These are phyloP conservation scores for Haplosporangium sp. DNA, from an alignment of 371 early-diverging fungal species.

Conservation along the genomic window DNA sequence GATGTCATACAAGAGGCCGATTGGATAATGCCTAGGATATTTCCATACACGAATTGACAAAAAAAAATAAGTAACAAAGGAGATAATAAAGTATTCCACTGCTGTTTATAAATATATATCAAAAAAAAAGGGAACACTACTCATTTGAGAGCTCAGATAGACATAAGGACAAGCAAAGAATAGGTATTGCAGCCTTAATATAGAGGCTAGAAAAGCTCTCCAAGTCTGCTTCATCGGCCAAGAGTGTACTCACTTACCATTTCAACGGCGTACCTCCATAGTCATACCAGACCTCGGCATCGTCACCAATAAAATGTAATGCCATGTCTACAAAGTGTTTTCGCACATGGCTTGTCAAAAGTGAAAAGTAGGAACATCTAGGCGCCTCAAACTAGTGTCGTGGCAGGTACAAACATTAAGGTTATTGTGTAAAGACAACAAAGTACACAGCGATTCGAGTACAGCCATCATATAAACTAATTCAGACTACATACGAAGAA, in stretches of 20 bases:
- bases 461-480: neutral
- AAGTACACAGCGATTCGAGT: too few relatives aligned
- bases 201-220: neutral
- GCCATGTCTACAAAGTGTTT: conserved; percentile 60
- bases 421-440: conserved; percentile 1
- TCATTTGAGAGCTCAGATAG: conserved; percentile 13
- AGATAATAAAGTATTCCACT: neutral
- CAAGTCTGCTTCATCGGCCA: neutral
- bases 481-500: conserved; percentile 59
- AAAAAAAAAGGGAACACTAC: conserved; percentile 5
- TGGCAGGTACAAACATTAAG: conserved; percentile 1
- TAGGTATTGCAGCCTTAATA: neutral
- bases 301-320: conserved; percentile 58
- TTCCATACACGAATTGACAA: too few relatives aligned
- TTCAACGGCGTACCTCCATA: conserved; percentile 72
- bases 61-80: too few relatives aligned
- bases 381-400: conserved; percentile 63
- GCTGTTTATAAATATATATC: too few relatives aligned
- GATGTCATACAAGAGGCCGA: conserved; percentile 77
- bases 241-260: conserved; percentile 63
- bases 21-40: conserved; percentile 77
- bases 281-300: conserved; percentile 74
- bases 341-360: conserved; percentile 64
- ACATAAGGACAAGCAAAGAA: neutral
- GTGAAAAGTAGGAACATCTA: conserved; percentile 74